phyloP scores from a whole-genome alignment of 2,329 filamentous ascomycete species.

The Fonsecaea multimorphosa region DNA sequence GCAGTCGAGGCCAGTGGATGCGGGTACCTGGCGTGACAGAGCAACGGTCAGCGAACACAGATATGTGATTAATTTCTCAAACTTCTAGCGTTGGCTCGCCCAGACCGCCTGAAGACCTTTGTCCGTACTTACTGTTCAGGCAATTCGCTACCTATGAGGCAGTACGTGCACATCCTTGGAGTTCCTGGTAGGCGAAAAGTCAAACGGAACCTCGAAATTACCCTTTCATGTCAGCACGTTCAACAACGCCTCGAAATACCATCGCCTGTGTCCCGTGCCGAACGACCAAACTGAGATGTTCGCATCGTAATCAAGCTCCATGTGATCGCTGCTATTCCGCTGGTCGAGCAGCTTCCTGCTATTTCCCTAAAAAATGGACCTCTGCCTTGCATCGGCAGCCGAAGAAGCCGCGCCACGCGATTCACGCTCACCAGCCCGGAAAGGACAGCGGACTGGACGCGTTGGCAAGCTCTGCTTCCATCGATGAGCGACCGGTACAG shows the following conservation, averaged over 20 bases:
- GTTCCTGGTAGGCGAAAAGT: too few species aligned
- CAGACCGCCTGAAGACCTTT: not conserved
- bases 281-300: slow-evolving; percentile 1
- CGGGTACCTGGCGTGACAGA: not conserved
- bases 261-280: slow-evolving; percentile 1
- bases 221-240: not conserved
- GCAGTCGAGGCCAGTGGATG: not conserved
- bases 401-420: not conserved
- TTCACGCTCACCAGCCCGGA: not conserved
- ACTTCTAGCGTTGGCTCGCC: not conserved
- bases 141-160: not conserved
- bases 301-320: not conserved
- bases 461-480: not conserved
- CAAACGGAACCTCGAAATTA: not conserved
- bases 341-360: not conserved
- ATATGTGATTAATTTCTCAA: not conserved
- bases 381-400: slow-evolving; percentile 3
- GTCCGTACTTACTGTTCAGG: not conserved
- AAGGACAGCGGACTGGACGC: not conserved
- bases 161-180: not conserved
- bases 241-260: not conserved
- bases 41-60: not conserved
- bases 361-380: not conserved
- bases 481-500: not conserved
- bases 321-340: not conserved